These are phyloP conservation scores for Pezicula radicicola DNA, from an alignment of 2,329 filamentous ascomycete genomes.

Conservation along the genomic window DNA sequence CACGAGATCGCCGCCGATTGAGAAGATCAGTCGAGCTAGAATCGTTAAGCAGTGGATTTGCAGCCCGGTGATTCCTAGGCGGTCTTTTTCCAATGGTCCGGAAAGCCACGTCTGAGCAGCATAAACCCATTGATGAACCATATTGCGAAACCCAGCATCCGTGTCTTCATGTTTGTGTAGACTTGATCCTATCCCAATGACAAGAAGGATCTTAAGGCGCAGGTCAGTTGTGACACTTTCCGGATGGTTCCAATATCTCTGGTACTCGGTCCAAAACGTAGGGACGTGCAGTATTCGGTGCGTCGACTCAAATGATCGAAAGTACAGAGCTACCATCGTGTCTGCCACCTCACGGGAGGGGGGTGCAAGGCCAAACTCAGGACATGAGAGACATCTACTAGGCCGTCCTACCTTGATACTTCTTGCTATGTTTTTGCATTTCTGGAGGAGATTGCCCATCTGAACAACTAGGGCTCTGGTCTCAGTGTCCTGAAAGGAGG, in stretches of 20 bases:
- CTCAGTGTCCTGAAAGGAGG: conserved; percentile 15
- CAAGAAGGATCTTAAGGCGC: conserved; percentile 36
- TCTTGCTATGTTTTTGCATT: conserved; percentile 32
- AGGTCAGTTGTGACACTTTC: conserved; percentile 18
- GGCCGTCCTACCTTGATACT: conserved; percentile 31
- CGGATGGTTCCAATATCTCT: conserved; percentile 40
- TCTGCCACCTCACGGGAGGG: conserved; percentile 35
- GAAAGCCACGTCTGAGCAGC: conserved; percentile 39
- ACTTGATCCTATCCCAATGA: conserved; percentile 37
- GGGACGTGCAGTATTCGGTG: conserved; percentile 52
- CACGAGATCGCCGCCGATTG: conserved; percentile 36
- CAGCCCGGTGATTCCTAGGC: conserved; percentile 30
- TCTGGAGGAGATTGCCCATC: conserved; percentile 26
- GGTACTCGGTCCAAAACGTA: conserved; percentile 48
- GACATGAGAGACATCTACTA: conserved; percentile 24
- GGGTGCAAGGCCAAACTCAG: conserved; percentile 19
- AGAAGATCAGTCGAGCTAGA: conserved; percentile 38
- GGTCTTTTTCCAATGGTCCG: conserved; percentile 36
- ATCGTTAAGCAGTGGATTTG: conserved; percentile 38
- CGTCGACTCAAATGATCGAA: conserved; percentile 45
- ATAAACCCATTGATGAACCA: conserved; percentile 36
- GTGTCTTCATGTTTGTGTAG: conserved; percentile 23
- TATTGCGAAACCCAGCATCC: conserved; percentile 22
- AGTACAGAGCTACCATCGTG: conserved; percentile 41
- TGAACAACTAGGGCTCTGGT: conserved; percentile 21